Evolutionary conservation across 2,329 filamentous ascomycete genomes (phyloP), one percentile per base, ranked within the genome.

Genomic region (Paraphaeosphaeria sporulosa): DNA sequence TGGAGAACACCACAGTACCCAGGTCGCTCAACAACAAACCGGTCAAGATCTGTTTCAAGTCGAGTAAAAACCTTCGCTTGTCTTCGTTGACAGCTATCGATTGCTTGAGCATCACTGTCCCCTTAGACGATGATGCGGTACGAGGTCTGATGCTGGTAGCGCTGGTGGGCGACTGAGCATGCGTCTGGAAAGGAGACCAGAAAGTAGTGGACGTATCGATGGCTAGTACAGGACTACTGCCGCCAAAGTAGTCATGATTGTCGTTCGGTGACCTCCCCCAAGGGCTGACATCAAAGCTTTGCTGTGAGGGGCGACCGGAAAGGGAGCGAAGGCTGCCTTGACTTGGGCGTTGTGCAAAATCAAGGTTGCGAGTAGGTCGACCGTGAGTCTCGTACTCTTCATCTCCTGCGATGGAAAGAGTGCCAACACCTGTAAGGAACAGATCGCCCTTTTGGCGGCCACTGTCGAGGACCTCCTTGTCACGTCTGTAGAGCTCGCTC

Each of bases 11-110:
- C 32, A 92, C 86, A 43, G 90, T 93, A 6, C 94, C 93, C 4
- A 98, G 83, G 74, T 99, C 95, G 52, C 94, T 98, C 27, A 98
- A 81, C 1, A 98, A 80, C 19, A 99, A 83, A 64, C 93, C 94
- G 1, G 90, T 94, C 42, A 98, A 80, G 0, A 89, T 91, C 72
- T 94, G 91, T 68, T 89, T 89, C 32, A 97, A 82, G 32, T 93
- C 90, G 8, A 87, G 83, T 56, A 97, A 81, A 76, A 97, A 97
- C n/a, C 84, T 85, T 3, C 86, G 83, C 79, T 95, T 96, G 47
- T 92, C 90, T 60, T 92, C 87, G 78, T 73, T 86, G 72, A 70
- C 84, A 77, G 72, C 86, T 42, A 82, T 79, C 50, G 82, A 81
- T 58, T 80, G 81, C 67, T 81, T 88, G 64, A 89, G 82, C 72